These are phyloP conservation scores for Trichomonascus vanleenenianus DNA, from an alignment of 805 yeast genomes.

Conservation along the genomic window DNA sequence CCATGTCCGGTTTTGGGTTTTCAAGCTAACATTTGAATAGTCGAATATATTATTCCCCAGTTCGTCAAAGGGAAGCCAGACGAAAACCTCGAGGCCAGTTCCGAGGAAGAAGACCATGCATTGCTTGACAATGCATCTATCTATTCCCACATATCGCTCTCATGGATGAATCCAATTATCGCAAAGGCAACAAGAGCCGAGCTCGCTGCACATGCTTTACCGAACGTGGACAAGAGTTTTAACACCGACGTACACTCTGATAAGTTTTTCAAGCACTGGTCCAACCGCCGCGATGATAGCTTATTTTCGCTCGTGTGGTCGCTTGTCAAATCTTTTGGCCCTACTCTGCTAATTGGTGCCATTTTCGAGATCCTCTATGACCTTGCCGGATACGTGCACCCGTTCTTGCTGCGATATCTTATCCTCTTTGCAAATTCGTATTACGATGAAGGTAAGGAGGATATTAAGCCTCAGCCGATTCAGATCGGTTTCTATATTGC, in stretches of 20 bases:
- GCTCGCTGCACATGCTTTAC: conserved; percentile 30
- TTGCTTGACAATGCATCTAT: conserved; percentile 38
- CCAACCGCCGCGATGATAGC: conserved; percentile 15
- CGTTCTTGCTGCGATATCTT: conserved; percentile 33
- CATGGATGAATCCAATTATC: conserved; percentile 57
- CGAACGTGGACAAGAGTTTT: conserved; percentile 30
- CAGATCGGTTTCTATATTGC: conserved; percentile 73
- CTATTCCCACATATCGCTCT: conserved; percentile 45
- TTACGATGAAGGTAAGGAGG: conserved; percentile 28
- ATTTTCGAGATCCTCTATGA: conserved; percentile 39
- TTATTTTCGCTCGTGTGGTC: conserved; percentile 11
- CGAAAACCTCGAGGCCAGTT: background rate
- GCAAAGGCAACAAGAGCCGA: conserved; percentile 40
- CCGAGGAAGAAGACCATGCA: conserved; percentile 5
- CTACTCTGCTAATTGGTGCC: conserved; percentile 35
- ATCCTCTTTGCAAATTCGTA: conserved; percentile 42
- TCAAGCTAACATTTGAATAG: background rate
- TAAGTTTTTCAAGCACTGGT: conserved; percentile 18
- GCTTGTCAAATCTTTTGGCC: conserved; percentile 34
- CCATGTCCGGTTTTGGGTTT: background rate
- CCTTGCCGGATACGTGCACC: conserved; percentile 35
- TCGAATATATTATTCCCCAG: conserved; percentile 9
- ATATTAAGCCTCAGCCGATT: conserved; percentile 38
- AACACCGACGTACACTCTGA: conserved; percentile 19
- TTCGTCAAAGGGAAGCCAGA: conserved; percentile 1